Conservation (phyloP, 257 asterid species). For the Leptodermis oblonga region DNA sequence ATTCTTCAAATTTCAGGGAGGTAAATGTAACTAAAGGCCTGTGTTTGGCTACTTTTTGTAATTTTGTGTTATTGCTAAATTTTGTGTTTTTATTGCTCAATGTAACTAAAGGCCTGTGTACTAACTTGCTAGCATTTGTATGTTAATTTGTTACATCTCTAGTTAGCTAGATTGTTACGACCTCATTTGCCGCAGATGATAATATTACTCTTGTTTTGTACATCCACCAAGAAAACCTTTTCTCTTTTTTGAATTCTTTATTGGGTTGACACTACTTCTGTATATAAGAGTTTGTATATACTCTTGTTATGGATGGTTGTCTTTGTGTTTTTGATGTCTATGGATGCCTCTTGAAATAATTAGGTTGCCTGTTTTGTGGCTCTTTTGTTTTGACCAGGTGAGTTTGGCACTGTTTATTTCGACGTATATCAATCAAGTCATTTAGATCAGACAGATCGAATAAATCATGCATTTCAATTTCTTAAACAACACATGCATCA, state of each 20-base stretch:
- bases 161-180: not conserved
- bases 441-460: too few species aligned
- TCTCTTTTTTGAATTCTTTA: not conserved
- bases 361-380: not conserved
- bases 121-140: not conserved
- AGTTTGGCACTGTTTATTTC: slow-evolving; percentile 88
- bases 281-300: not conserved
- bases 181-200: not conserved
- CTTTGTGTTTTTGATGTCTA: not conserved
- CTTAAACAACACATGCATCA: too few species aligned
- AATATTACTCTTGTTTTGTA: not conserved
- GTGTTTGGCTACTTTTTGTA: too few species aligned
- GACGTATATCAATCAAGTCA: too few species aligned
- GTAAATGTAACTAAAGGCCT: too few species aligned
- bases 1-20: too few species aligned
- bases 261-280: not conserved
- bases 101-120: too few species aligned
- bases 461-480: too few species aligned
- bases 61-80: too few species aligned
- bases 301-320: not conserved
- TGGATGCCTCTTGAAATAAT: not conserved
- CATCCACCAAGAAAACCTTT: not conserved
- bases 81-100: too few species aligned
- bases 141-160: not conserved
- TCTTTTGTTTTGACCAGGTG: slow-evolving; percentile 48